Evolutionary conservation across 768 basidiomycete genomes (phyloP).

Genomic region (Punctularia strigosozonata): DNA sequence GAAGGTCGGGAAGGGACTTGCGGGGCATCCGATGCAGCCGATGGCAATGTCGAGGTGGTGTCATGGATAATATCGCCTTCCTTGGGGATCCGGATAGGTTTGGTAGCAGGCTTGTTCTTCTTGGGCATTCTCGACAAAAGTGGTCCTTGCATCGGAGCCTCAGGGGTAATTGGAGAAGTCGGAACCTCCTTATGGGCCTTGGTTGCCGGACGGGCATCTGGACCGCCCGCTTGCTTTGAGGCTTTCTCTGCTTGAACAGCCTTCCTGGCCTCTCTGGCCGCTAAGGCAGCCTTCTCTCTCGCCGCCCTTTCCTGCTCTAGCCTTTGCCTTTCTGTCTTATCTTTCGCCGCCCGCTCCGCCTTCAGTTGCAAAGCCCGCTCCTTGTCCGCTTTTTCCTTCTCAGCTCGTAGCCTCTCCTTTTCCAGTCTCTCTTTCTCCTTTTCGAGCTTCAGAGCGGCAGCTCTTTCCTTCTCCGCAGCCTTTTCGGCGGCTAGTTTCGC

Average conservation of each 20-base stretch:
- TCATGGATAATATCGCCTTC: constrained; percentile 39
- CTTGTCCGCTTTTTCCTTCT: constrained; percentile 26
- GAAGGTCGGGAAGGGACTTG: constrained; percentile 22
- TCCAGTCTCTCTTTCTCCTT: constrained; percentile 28
- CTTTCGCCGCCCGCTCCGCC: constrained; percentile 13
- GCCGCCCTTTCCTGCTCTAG: constrained; percentile 19
- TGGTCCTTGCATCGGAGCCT: constrained; percentile 48
- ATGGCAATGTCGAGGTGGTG: constrained; percentile 28
- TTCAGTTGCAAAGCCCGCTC: constrained; percentile 17
- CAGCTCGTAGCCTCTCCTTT: constrained; percentile 23
- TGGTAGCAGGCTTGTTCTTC: constrained; percentile 60
- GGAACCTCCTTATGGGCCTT: constrained; percentile 14
- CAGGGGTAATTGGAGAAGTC: constrained; percentile 13
- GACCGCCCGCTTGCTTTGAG: constrained; percentile 7
- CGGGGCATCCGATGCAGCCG: constrained; percentile 36
- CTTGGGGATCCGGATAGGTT: constrained; percentile 45
- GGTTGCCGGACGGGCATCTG: constrained; percentile 7
- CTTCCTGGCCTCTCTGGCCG: constrained; percentile 9
- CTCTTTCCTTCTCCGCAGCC: constrained; percentile 39
- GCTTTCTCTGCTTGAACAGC: not conserved
- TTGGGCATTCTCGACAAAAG: constrained; percentile 76
- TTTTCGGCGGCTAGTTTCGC: constrained; percentile 42
- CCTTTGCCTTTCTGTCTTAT: constrained; percentile 14
- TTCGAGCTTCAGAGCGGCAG: constrained; percentile 24
- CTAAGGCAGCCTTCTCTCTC: constrained; percentile 12